Evolutionary conservation across 345 rosid species (phyloP), one percentile per base, ranked within the genome.

Genomic region (Stellera chamaejasme): DNA sequence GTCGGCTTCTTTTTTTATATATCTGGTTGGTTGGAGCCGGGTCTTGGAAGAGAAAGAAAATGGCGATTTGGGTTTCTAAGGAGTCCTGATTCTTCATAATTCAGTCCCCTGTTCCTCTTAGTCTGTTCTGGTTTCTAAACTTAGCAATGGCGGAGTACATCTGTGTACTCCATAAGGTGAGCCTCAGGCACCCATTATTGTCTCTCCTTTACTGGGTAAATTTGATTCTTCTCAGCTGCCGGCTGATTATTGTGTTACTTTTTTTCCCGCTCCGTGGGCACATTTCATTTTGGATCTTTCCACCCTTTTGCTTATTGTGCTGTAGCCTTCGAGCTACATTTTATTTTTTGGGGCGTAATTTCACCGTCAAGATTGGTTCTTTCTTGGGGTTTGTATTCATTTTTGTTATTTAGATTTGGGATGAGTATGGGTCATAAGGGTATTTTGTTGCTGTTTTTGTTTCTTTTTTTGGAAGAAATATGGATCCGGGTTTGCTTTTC

Each of bases 141-240:
- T 45, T 65, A 56, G 48, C 74, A 69, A 88, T 88, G 96, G 90
- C 88, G 10, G 90, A 79, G 56, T 85, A 68, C 61, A 66, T 85
- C 61, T 83, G 52, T 72, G 55, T 81, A 48, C 39, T 72, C 51
- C 69, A 74, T 65, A 83, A 85, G 94, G 96, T 85, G 50, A 43
- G 26, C 1, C 53, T 48, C 8, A 10, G 15, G 39, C 39, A 32
- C 39, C 39, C 9, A 2, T 32, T 32, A 19, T 32, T 5, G 2
- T 50, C 57, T 48, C 23, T 48, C 54, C 48, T 32, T 27, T 4
- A 26, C 13, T 55, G 43, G 45, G 41, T 52, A 13, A 14, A 48
- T 55, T n/a, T 19, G 10, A 13, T 46, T 50, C 43, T 59, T 27
- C 28, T 12, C 9, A 32, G 9, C 9, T 32, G 39, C 39, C 9